phyloP scores from a whole-genome alignment of 2,329 filamentous ascomycete genomes.

The Cryphonectria parasitica region DNA sequence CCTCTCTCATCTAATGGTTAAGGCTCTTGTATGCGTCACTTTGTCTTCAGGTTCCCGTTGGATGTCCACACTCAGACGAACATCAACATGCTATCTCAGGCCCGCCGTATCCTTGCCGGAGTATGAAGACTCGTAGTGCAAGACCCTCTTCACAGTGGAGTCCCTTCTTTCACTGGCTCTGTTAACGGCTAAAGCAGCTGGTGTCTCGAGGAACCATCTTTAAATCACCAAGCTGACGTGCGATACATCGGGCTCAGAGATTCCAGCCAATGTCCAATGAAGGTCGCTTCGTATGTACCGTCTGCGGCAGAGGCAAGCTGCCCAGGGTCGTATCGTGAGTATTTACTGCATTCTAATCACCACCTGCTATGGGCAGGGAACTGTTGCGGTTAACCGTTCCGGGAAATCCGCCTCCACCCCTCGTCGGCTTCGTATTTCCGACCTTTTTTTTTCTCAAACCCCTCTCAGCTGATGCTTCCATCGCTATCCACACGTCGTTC shows the following conservation, averaged over 20 bases:
- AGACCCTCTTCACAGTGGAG: neutral
- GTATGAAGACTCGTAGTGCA: neutral
- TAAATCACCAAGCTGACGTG: neutral
- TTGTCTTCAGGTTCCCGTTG: neutral
- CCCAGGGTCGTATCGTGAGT: neutral
- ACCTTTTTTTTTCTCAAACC: neutral
- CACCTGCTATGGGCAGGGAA: neutral
- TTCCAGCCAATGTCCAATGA: neutral
- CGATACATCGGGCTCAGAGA: neutral
- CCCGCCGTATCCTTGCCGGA: neutral
- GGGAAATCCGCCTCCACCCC: neutral
- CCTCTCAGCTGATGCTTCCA: neutral
- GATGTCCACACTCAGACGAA: neutral
- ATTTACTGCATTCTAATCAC: neutral
- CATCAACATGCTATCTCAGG: neutral
- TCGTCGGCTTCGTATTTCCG: neutral
- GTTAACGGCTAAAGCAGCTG: neutral
- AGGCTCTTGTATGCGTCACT: neutral
- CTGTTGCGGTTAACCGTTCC: constrained; percentile 6
- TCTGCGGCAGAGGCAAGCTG: neutral
- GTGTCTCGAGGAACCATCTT: neutral
- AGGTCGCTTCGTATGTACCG: neutral
- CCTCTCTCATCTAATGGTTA: neutral
- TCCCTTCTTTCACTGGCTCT: neutral
- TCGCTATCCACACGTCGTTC: neutral